Percentiles rank a stretch among this genome's conserved stretches.
Evolutionary conservation across 345 rosid genomes (phyloP).

Genomic region (Gynandropsis gynandra): DNA sequence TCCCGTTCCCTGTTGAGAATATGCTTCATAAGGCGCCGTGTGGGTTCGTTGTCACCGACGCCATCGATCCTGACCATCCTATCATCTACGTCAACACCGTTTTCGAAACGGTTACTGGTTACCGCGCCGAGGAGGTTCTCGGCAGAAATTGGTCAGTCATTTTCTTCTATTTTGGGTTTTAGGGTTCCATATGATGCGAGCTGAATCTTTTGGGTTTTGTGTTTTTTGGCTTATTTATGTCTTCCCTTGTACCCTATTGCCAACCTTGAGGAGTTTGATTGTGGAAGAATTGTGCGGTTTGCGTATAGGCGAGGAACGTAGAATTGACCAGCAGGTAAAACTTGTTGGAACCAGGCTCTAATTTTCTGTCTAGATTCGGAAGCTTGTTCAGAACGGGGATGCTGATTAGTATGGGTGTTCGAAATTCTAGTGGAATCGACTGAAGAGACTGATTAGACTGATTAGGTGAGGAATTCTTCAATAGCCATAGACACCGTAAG

Average conservation of each 20-base stretch:
- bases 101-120: slow-evolving; percentile 84
- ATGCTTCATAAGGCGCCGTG: slow-evolving; percentile 75
- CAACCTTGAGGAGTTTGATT: neutral
- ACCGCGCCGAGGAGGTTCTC: slow-evolving; percentile 83
- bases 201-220: neutral
- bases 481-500: neutral
- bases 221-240: neutral
- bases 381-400: slow-evolving; percentile 2
- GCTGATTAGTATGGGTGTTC: neutral
- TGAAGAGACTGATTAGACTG: neutral
- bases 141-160: slow-evolving; percentile 81
- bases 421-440: neutral
- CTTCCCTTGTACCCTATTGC: neutral
- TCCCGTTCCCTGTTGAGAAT: slow-evolving; percentile 71
- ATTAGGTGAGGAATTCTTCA: neutral
- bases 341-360: neutral
- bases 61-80: slow-evolving; percentile 83
- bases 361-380: neutral
- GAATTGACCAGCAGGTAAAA: neutral
- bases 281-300: slow-evolving; percentile 10
- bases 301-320: slow-evolving; percentile 3
- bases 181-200: slow-evolving; percentile 8
- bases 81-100: slow-evolving; percentile 78
- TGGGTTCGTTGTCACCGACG: slow-evolving; percentile 80
- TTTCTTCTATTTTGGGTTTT: neutral